These are phyloP conservation scores for Prunus salicina DNA, from an alignment of 306 rosid species.

Conservation along the genomic window DNA sequence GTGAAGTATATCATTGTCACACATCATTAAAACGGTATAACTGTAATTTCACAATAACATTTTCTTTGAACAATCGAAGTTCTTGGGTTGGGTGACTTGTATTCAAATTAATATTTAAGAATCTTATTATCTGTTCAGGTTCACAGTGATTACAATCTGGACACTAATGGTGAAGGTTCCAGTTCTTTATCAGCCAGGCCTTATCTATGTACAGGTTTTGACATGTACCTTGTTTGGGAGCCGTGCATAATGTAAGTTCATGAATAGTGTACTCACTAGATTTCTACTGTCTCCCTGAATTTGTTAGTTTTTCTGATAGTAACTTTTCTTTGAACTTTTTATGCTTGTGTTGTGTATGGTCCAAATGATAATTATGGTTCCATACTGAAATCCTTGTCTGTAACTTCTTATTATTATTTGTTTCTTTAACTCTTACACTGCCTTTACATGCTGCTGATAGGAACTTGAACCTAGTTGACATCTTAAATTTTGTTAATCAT, in stretches of 20 bases:
- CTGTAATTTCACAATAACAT: neutral
- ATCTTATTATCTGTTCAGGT: slow-evolving; percentile 44
- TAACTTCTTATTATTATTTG: too few species aligned
- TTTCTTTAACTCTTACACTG: too few species aligned
- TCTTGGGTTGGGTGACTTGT: slow-evolving; percentile 6
- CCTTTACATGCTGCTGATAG: too few species aligned
- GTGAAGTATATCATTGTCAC: neutral
- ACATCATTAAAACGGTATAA: neutral
- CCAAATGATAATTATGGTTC: too few species aligned
- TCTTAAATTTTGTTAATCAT: too few species aligned
- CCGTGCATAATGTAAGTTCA: slow-evolving; percentile 87
- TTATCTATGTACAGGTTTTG: slow-evolving; percentile 86
- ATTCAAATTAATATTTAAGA: slow-evolving; percentile 2
- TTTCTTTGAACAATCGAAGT: neutral
- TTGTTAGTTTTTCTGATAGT: slow-evolving; percentile 4
- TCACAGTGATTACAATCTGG: slow-evolving; percentile 37
- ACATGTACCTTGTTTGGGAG: slow-evolving; percentile 94
- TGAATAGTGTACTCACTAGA: neutral
- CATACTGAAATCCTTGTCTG: too few species aligned
- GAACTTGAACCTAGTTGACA: too few species aligned
- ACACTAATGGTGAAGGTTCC: slow-evolving; percentile 27
- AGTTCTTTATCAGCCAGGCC: slow-evolving; percentile 48
- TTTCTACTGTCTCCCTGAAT: slow-evolving; percentile 6
- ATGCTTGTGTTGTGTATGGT: too few species aligned
- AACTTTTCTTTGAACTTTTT: neutral